Evolutionary conservation across 2,329 filamentous ascomycete genomes (phyloP), one percentile per base, ranked within the genome.

Genomic region (Aureobasidium zeae): DNA sequence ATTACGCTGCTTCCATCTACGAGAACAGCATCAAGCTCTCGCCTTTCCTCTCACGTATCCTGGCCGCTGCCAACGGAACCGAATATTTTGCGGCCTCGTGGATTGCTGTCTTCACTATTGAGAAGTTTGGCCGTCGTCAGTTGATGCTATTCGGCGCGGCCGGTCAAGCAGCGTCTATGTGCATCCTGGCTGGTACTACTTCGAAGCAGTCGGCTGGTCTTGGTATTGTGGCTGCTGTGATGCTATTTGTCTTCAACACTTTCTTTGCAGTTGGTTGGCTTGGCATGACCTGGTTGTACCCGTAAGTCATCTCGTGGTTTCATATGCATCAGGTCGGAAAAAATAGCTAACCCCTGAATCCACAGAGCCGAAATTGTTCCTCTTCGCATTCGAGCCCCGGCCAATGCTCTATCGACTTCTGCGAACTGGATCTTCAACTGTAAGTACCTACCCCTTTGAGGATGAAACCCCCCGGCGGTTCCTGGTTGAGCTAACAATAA

Each of bases 141-240:
- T 71, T 86, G 48, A 86, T 87, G 79, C 63, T 86, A 13, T 75
- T 84, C 49, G 81, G 81, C 42, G 76, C 77, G 0, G 63, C 73
- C 24, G 77, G 77, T 4, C 47, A 50, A 41, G 44, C 49, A 10
- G 45, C 49, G 5, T 61, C 55, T 4, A 60, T 59, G 56, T 50
- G 49, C 6, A 48, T 61, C 10, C 48, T 59, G 6, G 58, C 54
- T 5, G 55, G 55, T 10, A 53, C 55, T 4, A 58, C 51, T 17
- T 30, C 43, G 50, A 11, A 36, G 15, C 29, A 30, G 12, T 31
- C 35, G 17, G 46, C 42, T 10, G 33, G n/a, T 6, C 39, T 22
- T 12, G 51, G 51, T 32, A 45, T 51, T 16, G 39, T 44, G 10
- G 48, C 51, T 24, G 51, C 51, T 5, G 45, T 45, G 1, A 48